phyloP scores from a whole-genome alignment of 2,329 filamentous ascomycete species.

The Claviceps arundinis region DNA sequence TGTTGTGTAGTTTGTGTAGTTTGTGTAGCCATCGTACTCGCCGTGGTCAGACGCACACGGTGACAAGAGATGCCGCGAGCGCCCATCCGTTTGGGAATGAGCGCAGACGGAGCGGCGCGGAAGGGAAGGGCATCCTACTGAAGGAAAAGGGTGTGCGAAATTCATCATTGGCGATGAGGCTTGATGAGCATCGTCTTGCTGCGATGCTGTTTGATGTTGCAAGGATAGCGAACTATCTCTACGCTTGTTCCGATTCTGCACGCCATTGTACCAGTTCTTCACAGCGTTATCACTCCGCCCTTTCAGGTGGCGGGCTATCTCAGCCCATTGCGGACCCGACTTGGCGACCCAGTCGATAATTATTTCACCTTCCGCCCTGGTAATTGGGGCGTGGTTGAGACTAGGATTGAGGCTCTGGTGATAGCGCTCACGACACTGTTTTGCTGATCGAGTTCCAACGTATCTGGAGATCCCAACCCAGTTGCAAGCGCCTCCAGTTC shows the following conservation, averaged over 20 bases:
- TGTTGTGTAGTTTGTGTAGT: slow-evolving; percentile 47
- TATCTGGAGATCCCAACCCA: slow-evolving; percentile 78
- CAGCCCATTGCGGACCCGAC: slow-evolving; percentile 82
- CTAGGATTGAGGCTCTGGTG: slow-evolving; percentile 81
- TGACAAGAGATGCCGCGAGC: slow-evolving; percentile 23
- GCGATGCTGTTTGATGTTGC: no score
- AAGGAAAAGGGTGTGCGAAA: neutral
- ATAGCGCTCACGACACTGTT: slow-evolving; percentile 89
- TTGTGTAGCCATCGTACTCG: slow-evolving; percentile 49
- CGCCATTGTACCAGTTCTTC: slow-evolving; percentile 97
- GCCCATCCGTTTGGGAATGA: slow-evolving; percentile 7
- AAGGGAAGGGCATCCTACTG: neutral
- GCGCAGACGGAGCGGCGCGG: neutral
- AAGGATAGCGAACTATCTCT: neutral
- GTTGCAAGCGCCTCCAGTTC: slow-evolving; percentile 62
- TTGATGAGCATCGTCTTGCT: neutral
- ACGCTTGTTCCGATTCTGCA: slow-evolving; percentile 65
- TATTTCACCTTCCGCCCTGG: slow-evolving; percentile 51
- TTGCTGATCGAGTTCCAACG: slow-evolving; percentile 68
- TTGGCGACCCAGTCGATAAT: slow-evolving; percentile 68
- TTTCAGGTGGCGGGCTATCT: slow-evolving; percentile 70
- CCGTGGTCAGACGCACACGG: slow-evolving; percentile 34
- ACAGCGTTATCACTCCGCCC: slow-evolving; percentile 90
- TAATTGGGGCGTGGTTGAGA: slow-evolving; percentile 62
- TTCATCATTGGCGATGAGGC: neutral